Conservation (phyloP, 2,329 filamentous ascomycete genomes). For the Gnomoniopsis smithogilvyi region DNA sequence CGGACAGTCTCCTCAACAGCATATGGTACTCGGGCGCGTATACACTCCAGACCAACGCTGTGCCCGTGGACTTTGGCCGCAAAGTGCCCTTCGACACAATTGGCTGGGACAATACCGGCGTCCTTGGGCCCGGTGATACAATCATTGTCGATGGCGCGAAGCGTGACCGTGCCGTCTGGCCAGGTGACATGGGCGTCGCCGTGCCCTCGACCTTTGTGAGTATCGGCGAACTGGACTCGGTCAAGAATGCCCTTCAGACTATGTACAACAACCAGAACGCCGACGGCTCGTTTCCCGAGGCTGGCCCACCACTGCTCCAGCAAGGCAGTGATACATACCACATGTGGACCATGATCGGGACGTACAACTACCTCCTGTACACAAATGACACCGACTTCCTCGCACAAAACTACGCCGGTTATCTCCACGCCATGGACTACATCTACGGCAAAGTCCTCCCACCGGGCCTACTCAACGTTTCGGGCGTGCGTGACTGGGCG, state of each 20-base stretch:
- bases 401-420: slow-evolving; percentile 29
- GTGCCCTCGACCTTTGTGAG: slow-evolving; percentile 48
- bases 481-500: slow-evolving; percentile 48
- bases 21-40: slow-evolving; percentile 52
- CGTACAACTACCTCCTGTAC: slow-evolving; percentile 54
- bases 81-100: slow-evolving; percentile 34
- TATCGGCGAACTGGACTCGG: slow-evolving; percentile 44
- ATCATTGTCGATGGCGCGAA: slow-evolving; percentile 50
- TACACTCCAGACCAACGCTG: slow-evolving; percentile 36
- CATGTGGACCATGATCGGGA: slow-evolving; percentile 47
- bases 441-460: slow-evolving; percentile 24
- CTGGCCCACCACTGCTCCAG: slow-evolving; percentile 40
- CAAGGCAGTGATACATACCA: slow-evolving; percentile 30
- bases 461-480: slow-evolving; percentile 44
- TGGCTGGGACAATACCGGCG: slow-evolving; percentile 35
- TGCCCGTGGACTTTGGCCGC: slow-evolving; percentile 29
- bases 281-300: slow-evolving; percentile 47
- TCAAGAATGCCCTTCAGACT: slow-evolving; percentile 42
- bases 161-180: slow-evolving; percentile 53
- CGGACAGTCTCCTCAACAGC: slow-evolving; percentile 47
- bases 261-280: slow-evolving; percentile 37
- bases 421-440: slow-evolving; percentile 27
- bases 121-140: slow-evolving; percentile 29
- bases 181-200: slow-evolving; percentile 55
- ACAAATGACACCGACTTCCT: slow-evolving; percentile 41